These are phyloP conservation scores for Fusarium drepaniforme DNA, from an alignment of 2,329 filamentous ascomycete species.

Conservation along the genomic window DNA sequence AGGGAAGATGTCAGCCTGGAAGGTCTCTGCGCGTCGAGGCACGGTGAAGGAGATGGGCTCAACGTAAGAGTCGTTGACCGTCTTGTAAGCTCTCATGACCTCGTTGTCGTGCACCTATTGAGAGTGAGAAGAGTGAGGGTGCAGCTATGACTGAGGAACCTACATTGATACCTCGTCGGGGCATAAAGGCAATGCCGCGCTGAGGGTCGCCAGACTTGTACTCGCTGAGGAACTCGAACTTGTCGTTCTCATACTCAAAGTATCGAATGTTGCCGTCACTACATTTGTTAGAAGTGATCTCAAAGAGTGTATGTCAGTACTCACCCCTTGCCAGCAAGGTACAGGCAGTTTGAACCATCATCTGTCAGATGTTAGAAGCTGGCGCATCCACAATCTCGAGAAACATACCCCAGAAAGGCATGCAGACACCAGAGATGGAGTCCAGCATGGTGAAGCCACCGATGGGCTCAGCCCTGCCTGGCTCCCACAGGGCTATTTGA, in stretches of 20 bases:
- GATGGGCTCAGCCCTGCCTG: constrained; percentile 86
- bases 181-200: constrained; percentile 92
- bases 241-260: constrained; percentile 98
- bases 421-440: constrained; percentile 96
- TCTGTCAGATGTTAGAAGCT: constrained; percentile 61
- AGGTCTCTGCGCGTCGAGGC: constrained; percentile 90
- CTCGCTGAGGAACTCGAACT: constrained; percentile 96
- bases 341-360: constrained; percentile 93
- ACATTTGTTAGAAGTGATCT: constrained; percentile 24
- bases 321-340: constrained; percentile 96
- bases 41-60: constrained; percentile 99
- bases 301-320: constrained; percentile 47
- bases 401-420: constrained; percentile 92
- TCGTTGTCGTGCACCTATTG: constrained; percentile 90
- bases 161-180: constrained; percentile 93
- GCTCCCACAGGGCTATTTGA: constrained; percentile 95
- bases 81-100: constrained; percentile 96
- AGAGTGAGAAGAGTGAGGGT: constrained; percentile 37
- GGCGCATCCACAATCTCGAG: not conserved
- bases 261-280: constrained; percentile 99
- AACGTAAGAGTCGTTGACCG: constrained; percentile 92
- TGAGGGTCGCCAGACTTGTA: constrained; percentile 98
- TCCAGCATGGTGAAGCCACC: constrained; percentile 92
- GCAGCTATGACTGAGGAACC: constrained; percentile 43
- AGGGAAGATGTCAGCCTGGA: constrained; percentile 97